phyloP scores from a whole-genome alignment of 2,329 filamentous ascomycete species.

The Herpotrichia juniperi region DNA sequence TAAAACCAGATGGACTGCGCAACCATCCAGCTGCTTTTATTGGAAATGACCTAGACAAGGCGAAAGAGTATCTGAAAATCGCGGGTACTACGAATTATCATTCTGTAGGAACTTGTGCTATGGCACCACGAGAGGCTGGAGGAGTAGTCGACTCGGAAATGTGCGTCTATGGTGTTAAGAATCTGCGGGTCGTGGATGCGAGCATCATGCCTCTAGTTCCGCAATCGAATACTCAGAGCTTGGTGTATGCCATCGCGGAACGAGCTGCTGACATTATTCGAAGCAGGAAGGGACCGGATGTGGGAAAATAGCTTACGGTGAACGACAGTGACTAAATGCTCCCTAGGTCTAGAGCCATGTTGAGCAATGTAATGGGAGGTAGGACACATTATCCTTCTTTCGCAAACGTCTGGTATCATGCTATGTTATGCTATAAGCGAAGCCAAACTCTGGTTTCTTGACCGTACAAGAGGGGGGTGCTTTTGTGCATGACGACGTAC shows the following conservation, averaged over 20 bases:
- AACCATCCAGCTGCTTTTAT: slow-evolving; percentile 12
- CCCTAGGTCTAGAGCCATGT: too few relatives aligned
- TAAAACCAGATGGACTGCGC: slow-evolving; percentile 38
- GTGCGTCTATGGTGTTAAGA: slow-evolving; percentile 21
- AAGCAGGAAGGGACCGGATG: too few relatives aligned
- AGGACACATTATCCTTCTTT: too few relatives aligned
- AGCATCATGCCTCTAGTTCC: slow-evolving; percentile 19
- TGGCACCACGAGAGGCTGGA: slow-evolving; percentile 23
- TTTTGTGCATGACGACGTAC: too few relatives aligned
- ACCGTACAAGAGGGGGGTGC: too few relatives aligned
- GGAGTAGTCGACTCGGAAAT: slow-evolving; percentile 17
- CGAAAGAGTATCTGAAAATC: slow-evolving; percentile 13
- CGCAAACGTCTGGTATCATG: too few relatives aligned
- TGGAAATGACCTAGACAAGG: slow-evolving; percentile 15
- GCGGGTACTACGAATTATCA: slow-evolving; percentile 22
- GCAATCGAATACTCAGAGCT: slow-evolving; percentile 18
- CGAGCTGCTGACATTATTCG: slow-evolving; percentile 20
- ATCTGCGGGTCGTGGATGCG: slow-evolving; percentile 20
- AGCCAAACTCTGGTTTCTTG: too few relatives aligned
- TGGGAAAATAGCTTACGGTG: too few relatives aligned
- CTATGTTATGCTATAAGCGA: too few relatives aligned
- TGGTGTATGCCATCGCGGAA: slow-evolving; percentile 24
- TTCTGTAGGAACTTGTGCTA: slow-evolving; percentile 25
- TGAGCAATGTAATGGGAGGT: too few relatives aligned
- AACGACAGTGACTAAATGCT: too few relatives aligned